A percentile compares a stretch with the other conserved stretches of the same genome.
Evolutionary conservation across 495 filamentous ascomycete genomes (phyloP).

Genomic region (Massariosphaeria phaeospora): DNA sequence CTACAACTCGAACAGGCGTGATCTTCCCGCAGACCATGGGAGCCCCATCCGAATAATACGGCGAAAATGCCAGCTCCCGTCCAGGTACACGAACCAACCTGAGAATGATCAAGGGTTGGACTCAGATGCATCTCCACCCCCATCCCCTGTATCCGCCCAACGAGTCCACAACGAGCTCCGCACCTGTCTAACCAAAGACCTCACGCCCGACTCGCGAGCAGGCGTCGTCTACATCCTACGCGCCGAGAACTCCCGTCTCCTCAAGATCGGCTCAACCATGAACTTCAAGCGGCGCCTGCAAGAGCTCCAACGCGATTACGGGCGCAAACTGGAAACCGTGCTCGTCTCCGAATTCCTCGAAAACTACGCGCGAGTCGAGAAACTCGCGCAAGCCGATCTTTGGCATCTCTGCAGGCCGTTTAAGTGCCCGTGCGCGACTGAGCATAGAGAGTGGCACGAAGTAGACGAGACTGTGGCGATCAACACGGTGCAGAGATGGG

Average conservation of each 20-base stretch:
- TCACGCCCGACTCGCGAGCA: neutral
- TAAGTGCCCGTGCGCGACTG: neutral
- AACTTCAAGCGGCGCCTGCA: neutral
- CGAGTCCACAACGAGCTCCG: constrained; percentile 2
- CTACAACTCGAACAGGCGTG: neutral
- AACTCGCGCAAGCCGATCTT: neutral
- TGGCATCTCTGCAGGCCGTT: neutral
- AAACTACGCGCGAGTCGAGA: neutral
- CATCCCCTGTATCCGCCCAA: neutral
- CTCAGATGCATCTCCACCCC: neutral
- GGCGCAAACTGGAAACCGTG: neutral
- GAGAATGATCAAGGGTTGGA: no score
- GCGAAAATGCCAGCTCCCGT: neutral
- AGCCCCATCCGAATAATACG: neutral
- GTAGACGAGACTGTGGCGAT: constrained; percentile 2
- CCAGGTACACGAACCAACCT: neutral
- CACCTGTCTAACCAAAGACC: neutral
- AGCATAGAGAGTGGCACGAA: constrained; percentile 5
- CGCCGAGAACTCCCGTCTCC: neutral
- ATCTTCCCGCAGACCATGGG: neutral
- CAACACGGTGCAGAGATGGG: constrained; percentile 7
- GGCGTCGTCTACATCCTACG: constrained; percentile 4
- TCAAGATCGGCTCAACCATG: neutral
- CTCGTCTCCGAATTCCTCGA: neutral
- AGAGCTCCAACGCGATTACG: neutral